A percentile compares a stretch with the other conserved stretches of the same genome.
phyloP scores from a whole-genome alignment of 1,284 basidiomycete genomes.

The Ceratobasidium sp. region DNA sequence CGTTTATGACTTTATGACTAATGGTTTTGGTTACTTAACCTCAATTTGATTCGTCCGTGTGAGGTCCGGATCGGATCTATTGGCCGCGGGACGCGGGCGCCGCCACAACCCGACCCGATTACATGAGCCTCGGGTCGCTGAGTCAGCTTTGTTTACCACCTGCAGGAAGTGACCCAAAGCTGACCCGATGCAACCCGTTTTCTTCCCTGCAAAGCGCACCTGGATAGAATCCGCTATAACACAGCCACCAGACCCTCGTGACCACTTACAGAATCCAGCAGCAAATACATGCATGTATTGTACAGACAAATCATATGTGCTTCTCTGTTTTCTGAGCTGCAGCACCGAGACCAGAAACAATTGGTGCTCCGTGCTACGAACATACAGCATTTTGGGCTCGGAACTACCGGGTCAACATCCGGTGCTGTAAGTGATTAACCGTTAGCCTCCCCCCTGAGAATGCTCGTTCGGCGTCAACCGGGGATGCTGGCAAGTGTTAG shows the following conservation, averaged over 20 bases:
- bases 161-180: background rate
- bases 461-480: background rate
- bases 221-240: background rate
- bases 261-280: too few relatives aligned
- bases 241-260: conserved; percentile 15
- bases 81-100: background rate
- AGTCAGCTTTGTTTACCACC: conserved; percentile 5
- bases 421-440: conserved; percentile 8
- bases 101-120: conserved; percentile 15
- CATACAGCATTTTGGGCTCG: background rate
- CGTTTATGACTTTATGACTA: too few relatives aligned
- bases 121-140: background rate
- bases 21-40: too few relatives aligned
- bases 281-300: background rate
- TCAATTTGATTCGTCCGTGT: too few relatives aligned
- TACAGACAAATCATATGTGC: background rate
- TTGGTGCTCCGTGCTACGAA: too few relatives aligned
- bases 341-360: background rate
- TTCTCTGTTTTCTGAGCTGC: background rate
- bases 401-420: conserved; percentile 11
- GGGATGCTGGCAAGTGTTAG: background rate
- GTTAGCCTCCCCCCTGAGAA: background rate
- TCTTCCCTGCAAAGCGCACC: background rate
- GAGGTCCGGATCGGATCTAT: background rate
- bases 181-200: conserved; percentile 5